Conservation (phyloP, 2,329 filamentous ascomycete species). For the Fusarium brachygibbosum region DNA sequence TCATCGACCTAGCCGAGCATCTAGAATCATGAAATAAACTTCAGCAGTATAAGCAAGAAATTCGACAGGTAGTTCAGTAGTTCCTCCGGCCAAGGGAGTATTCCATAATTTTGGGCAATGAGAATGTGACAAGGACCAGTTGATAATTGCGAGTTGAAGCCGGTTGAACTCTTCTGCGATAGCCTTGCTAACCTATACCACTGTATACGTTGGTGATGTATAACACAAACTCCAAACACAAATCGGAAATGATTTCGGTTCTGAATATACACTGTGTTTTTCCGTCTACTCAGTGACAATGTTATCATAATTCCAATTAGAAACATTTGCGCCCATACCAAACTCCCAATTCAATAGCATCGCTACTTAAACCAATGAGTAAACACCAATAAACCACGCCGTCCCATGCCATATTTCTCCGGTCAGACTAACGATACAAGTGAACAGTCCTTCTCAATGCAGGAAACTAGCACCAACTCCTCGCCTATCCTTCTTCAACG, state of each 20-base stretch:
- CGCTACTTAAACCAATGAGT: slow-evolving; percentile 1
- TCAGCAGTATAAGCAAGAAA: not conserved
- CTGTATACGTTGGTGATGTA: not conserved
- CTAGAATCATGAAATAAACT: not conserved
- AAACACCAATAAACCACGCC: slow-evolving; percentile 32
- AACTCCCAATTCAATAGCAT: not conserved
- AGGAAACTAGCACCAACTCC: slow-evolving; percentile 73
- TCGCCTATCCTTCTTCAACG: slow-evolving; percentile 77
- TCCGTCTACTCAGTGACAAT: not conserved
- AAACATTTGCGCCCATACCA: slow-evolving; percentile 23
- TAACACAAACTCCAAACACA: not conserved
- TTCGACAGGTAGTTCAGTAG: not conserved
- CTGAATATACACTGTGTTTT: not conserved
- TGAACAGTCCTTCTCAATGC: slow-evolving; percentile 50
- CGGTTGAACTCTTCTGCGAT: not conserved
- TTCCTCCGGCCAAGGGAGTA: not conserved
- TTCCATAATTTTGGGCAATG: no score
- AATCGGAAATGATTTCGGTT: not conserved
- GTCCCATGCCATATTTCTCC: slow-evolving; percentile 26
- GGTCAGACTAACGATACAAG: not conserved
- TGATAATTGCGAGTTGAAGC: not conserved
- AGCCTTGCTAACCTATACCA: slow-evolving; percentile 2
- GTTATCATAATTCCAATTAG: not conserved
- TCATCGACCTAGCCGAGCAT: not conserved
- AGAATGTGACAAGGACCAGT: not conserved